Evolutionary conservation across 2,329 filamentous ascomycete species (phyloP), one percentile per base, ranked within the genome.

Genomic region (Calonectria pauciramosa): DNA sequence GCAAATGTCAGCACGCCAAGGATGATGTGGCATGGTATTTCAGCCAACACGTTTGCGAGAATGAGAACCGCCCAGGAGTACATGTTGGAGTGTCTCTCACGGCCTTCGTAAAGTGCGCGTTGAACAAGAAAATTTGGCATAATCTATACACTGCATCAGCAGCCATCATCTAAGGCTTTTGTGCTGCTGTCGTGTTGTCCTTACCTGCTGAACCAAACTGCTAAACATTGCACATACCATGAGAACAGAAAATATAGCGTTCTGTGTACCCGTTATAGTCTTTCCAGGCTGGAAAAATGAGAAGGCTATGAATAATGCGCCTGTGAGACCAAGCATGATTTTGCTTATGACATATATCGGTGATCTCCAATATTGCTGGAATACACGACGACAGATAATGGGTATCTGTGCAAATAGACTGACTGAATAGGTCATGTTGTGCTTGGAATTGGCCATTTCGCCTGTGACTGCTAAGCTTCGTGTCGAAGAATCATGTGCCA

Each of bases 281-380:
- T 93, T 92, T 14, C 92, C 91, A 1, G 94, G 92, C 65, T 92
- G 89, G 88, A 91, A 94, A 85, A 97, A 96, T 59, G 94, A 93
- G 81, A 96, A 95, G 32, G 95, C 95, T 79, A 97, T 94, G 83
- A 96, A 97, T 9, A 97, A 89, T 2, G 93, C 86, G 23, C 90
- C 86, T 23, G 92, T 84, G 32, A 90, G 86, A 81, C 92, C 95
- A 18, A 97, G 91, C 0, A 88, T 86, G 0, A 89, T 83, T 87
- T 98, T 98, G 81, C 94, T 93, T 87, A 96, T 97, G 83, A 98
- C 96, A 87, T 98, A 98, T 2, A 92, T 91, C 0, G 96, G 96
- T 0, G 93, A 96, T 71, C 96, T 94, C 95, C 96, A 98, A 89
- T 97, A 97, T 84, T 98, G 95, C 82, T 96, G 91, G 87, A 97